Evolutionary conservation across 371 early-diverging fungal genomes (phyloP).

Genomic region (Mucor piriformis): DNA sequence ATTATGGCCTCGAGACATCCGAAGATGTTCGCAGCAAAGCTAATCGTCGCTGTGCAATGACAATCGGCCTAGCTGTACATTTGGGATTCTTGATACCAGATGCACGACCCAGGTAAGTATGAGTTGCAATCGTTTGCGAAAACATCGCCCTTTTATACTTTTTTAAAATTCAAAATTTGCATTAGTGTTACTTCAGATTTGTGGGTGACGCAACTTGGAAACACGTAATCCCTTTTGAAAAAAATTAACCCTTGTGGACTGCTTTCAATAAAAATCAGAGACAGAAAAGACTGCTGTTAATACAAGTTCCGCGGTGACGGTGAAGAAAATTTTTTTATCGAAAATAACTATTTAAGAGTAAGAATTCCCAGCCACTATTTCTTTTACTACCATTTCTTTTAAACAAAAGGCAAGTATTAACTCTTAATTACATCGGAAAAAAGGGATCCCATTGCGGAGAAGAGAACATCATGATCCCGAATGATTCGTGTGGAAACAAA

Average conservation of each 20-base stretch:
- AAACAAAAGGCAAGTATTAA: conserved; percentile 26
- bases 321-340: conserved; percentile 14
- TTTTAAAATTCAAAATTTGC: conserved; percentile 8
- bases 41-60: conserved; percentile 52
- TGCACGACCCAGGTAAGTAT: conserved; percentile 57
- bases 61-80: conserved; percentile 37
- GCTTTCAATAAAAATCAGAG: no score
- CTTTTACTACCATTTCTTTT: conserved; percentile 2
- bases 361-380: background rate
- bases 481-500: conserved; percentile 31
- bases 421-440: conserved; percentile 1
- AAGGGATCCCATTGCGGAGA: conserved; percentile 20
- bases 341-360: background rate
- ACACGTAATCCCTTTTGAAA: no score
- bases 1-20: conserved; percentile 54
- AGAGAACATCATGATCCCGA: conserved; percentile 33
- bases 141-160: conserved; percentile 29
- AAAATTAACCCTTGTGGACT: no score
- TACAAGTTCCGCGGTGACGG: background rate
- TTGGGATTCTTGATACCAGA: conserved; percentile 40
- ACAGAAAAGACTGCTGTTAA: no score
- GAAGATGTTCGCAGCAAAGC: conserved; percentile 47
- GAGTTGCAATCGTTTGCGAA: conserved; percentile 28
- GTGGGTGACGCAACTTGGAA: no score
- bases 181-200: no score